These are phyloP conservation scores for Aphanomyces invadans DNA, from an alignment of 352 stramenopile genomes.

Conservation along the genomic window DNA sequence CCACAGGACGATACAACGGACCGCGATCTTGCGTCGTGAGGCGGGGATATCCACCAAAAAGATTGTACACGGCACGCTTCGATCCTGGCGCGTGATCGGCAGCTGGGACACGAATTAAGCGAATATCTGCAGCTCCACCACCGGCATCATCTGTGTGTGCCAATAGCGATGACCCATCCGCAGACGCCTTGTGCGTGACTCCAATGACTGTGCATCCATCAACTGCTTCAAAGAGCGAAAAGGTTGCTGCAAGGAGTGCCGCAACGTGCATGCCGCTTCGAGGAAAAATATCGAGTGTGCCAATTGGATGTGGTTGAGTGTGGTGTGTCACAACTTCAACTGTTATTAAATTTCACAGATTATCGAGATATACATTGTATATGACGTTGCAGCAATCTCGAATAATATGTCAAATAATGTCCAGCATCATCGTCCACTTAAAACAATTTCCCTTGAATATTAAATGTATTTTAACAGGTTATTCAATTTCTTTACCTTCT, in stretches of 20 bases:
- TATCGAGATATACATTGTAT: not conserved
- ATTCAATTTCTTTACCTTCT: too few species aligned
- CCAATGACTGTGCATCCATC: slow-evolving; percentile 82
- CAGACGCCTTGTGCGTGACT: slow-evolving; percentile 63
- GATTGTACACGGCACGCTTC: slow-evolving; percentile 36
- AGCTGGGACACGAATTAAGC: slow-evolving; percentile 87
- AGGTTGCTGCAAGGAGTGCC: not conserved
- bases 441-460: not conserved
- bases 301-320: not conserved
- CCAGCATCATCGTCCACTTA: too few species aligned
- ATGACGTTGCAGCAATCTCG: not conserved
- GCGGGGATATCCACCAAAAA: slow-evolving; percentile 55
- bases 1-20: slow-evolving; percentile 44
- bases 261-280: not conserved
- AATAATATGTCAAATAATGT: too few species aligned
- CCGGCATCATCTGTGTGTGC: slow-evolving; percentile 85
- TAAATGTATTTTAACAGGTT: not conserved
- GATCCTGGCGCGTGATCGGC: slow-evolving; percentile 41
- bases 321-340: slow-evolving; percentile 14
- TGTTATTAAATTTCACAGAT: slow-evolving; percentile 12
- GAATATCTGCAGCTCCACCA: slow-evolving; percentile 73
- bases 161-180: slow-evolving; percentile 78
- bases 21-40: slow-evolving; percentile 66
- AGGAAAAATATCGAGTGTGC: too few species aligned
- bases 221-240: not conserved